phyloP scores from a whole-genome alignment of 1,284 basidiomycete species.

The Apiotrichum sp. region DNA sequence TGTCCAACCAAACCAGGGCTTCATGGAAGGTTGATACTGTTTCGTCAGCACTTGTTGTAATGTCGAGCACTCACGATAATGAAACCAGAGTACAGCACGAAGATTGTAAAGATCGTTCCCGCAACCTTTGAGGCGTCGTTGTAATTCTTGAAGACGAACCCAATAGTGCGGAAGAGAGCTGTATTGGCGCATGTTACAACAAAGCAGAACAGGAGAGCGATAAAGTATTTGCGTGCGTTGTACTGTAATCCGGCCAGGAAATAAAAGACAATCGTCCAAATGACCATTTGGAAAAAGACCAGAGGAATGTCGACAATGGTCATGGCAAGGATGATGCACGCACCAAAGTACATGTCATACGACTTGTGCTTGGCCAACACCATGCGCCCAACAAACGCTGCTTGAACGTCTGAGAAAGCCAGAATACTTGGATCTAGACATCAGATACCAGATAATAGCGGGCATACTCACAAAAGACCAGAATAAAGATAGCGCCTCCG shows the following conservation, averaged over 20 bases:
- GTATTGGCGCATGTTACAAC: constrained; percentile 28
- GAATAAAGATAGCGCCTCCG: constrained; percentile 59
- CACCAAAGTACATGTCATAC: constrained; percentile 47
- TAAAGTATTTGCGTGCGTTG: constrained; percentile 41
- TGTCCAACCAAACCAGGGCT: constrained; percentile 28
- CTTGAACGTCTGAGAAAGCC: constrained; percentile 63
- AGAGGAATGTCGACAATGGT: constrained; percentile 56
- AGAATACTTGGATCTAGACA: constrained; percentile 47
- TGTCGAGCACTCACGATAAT: constrained; percentile 19
- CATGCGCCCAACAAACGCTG: constrained; percentile 63
- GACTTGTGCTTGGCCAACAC: constrained; percentile 57
- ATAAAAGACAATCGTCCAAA: constrained; percentile 46
- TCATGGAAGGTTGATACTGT: constrained; percentile 31
- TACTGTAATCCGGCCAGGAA: constrained; percentile 32
- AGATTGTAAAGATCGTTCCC: constrained; percentile 31
- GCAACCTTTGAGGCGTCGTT: constrained; percentile 42
- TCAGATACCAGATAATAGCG: not conserved
- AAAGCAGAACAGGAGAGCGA: constrained; percentile 31
- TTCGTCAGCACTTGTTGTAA: not conserved
- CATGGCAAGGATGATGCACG: constrained; percentile 55
- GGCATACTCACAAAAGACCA: constrained; percentile 34
- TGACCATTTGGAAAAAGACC: constrained; percentile 42
- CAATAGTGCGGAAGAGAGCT: constrained; percentile 39
- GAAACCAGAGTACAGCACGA: constrained; percentile 35
- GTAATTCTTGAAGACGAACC: constrained; percentile 37